Evolutionary conservation across 148 eudicot genomes (phyloP), one percentile per base, ranked within the genome.

Genomic region (Nepenthes mirabilis): DNA sequence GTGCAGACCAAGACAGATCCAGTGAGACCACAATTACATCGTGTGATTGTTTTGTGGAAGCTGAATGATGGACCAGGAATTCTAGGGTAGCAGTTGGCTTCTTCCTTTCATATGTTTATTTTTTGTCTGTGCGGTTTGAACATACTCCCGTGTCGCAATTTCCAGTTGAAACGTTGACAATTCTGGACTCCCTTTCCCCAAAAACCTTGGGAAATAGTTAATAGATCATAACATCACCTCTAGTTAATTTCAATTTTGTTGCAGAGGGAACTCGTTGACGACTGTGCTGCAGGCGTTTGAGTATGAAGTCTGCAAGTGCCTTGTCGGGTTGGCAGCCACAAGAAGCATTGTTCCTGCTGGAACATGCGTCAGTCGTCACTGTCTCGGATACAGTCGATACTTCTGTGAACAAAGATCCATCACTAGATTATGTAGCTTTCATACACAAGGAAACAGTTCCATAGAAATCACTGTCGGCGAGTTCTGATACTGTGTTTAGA

Each of bases 231-330:
- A 33, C 14, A 55, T 55, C 3, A 32, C 37, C 13, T 32, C 9
- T 10, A 34, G 2, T 33, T 3, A 40, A 4, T 66, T 67, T 55
- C 77, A 91, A 95, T 60, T 85, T 91, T 83, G 86, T 85, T 65
- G 97, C 95, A 68, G 95, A 83, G 84, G 87, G 95, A 79, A 91
- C 93, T 54, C 95, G 97, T 45, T 82, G 76, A 57, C 97, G 87
- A 68, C 76, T 70, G 77, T 87, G 97, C 75, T 87, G 97, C 61
- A 89, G 97, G 37, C 93, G 87, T 55, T 67, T 91, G 71, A 87
- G 93, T 72, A 85, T 87, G 95, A 87, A 85, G 77, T 83, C 95
- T 43, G 97, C 93, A 65, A 91, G 87, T 78, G 93, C 95, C 23
- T 75, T 91, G 68, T 70, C 87, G 80, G 93, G 74, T 59, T 91